Conservation (phyloP, 495 filamentous ascomycete species). For the Trichoderma gamsii region DNA sequence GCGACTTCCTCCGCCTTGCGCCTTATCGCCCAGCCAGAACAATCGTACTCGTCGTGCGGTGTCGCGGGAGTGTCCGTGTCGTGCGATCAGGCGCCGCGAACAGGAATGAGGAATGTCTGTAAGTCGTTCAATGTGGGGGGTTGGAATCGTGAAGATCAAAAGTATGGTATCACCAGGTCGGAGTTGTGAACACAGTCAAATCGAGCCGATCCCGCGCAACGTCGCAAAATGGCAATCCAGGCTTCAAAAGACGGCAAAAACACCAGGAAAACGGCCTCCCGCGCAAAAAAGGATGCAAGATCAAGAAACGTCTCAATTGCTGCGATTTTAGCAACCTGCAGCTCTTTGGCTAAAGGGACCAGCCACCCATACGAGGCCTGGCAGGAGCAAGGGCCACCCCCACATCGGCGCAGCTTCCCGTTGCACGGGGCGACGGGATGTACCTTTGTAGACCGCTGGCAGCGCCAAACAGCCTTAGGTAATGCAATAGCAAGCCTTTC, state of each 20-base stretch:
- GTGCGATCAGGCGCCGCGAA: background rate
- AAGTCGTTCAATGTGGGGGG: background rate
- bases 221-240: background rate
- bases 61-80: background rate
- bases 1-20: background rate
- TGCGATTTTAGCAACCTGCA: background rate
- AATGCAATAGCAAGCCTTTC: background rate
- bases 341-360: background rate
- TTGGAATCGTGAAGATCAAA: background rate
- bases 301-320: background rate
- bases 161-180: no score
- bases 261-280: background rate
- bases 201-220: background rate
- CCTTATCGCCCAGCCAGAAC: background rate
- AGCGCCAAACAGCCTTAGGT: background rate
- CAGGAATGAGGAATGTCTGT: background rate
- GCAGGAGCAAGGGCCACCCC: background rate
- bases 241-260: background rate
- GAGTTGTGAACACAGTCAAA: background rate
- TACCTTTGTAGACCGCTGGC: background rate
- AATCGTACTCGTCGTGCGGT: background rate
- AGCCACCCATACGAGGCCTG: background rate
- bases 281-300: background rate
- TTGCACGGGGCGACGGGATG: conserved; percentile 8
- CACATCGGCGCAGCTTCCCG: conserved; percentile 5